Base-by-base conservation (phyloP, 1,139 yeast species). In the Sugiyamaella castrensis region DNA sequence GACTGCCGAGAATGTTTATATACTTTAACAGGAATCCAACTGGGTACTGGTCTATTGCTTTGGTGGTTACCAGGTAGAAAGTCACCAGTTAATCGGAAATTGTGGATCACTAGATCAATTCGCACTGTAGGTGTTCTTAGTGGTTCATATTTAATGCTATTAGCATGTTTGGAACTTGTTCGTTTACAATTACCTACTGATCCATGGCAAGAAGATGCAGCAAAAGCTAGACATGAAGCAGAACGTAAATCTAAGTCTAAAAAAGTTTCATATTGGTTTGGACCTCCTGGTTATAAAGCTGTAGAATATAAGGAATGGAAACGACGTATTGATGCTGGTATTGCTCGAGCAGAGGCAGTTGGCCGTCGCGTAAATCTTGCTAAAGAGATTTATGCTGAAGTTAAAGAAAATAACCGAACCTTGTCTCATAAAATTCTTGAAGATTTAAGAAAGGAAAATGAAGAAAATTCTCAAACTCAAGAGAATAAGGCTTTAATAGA, bases 141-240 rank as follows among this genome's bases (percentile, higher is more conserved):
- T 1, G 71, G 71, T 5, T 43, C 63, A 10, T 62, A 61, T 44
- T 46, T 65, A 16, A 55, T 65, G 50, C 54, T 59, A 41, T 42
- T 53, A 41, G 56, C 69, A 1, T 57, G 61, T 9, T 46, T 65
- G 47, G 71, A 67, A 41, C 36, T 56, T n/a, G 56, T 59, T 8
- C 57, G 71, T 27, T 41, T 65, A 29, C 58, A 57, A 42, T 50
- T 67, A 31, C 61, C 62, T 10, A 51, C 55, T 34, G 71, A 67
- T 51, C 70, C 71, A 15, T 67, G 71, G 71, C 62, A 54, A 9
- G 66, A 57, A n/a, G 71, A 67, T 39, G 69, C 70, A 1, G 55
- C 55, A 8, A 46, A 30, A 10, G 70, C 70, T 7, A 57, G 70
- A 10, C 48, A 40, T 12, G 59, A 46, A 19, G 55, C 61, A 6